Base-by-base conservation (phyloP, 768 basidiomycete genomes). In the Pleurotus platypus region DNA sequence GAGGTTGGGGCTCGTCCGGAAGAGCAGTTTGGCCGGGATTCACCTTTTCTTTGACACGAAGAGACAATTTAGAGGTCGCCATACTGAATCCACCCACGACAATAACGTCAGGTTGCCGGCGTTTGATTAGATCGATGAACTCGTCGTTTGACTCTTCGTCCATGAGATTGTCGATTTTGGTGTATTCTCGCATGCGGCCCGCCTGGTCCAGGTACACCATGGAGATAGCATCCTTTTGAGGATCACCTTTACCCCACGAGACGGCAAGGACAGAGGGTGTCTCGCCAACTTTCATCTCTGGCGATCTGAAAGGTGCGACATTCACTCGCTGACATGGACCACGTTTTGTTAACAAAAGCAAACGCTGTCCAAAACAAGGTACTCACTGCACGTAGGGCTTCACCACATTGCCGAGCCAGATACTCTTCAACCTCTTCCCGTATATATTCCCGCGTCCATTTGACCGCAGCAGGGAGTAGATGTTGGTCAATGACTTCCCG, bases 221-320 rank as follows among this genome's bases (percentile, higher is more conserved):
- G 18, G 86, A 82, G 55, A 98, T 89, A 5, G 88, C 86, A 69
- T 99, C 96, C 65, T 90, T 90, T 64, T 89, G 86, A 39, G 93
- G 92, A 63, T 97, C 94, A 38, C 97, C 97, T 72, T 91, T 89
- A 38, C 97, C 97, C 87, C 93, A 94, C 5, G 95, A 96, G 57
- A 96, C 70, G 2, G 95, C 92, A 42, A 99, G 79, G 18, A 98
- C 93, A 18, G 87, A 79, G 48, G 94, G 71, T 40, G 81, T 75
- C 65, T 92, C 84, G 11, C 91, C 94, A 53, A 78, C 72, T 56
- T 83, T 85, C 74, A 90, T 83, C 5, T 80, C 79, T 0, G 76
- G 70, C 4, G 82, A 81, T 22, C 72, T 67, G 64, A 83, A 94
- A 1, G 95, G 91, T 5, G 88, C 89, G 7, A 89, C 84, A 66